Evolutionary conservation across 768 basidiomycete species (phyloP).

Genomic region (Glaciozyma antarctica): DNA sequence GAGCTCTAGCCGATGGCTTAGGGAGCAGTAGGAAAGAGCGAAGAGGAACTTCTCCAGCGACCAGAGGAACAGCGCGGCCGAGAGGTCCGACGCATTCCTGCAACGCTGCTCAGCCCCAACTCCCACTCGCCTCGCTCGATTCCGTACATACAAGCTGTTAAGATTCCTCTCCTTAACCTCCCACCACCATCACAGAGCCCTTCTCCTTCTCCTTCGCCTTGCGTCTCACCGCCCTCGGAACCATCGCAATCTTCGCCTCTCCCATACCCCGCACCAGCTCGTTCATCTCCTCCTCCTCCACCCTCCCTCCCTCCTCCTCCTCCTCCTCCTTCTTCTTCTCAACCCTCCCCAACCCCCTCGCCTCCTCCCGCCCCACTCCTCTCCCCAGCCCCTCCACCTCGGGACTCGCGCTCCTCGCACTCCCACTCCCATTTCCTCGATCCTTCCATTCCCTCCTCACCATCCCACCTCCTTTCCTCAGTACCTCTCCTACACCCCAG

Average conservation of each 20-base stretch:
- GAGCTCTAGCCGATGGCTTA: too few relatives aligned
- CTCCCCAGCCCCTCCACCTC: not conserved
- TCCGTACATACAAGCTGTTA: too few relatives aligned
- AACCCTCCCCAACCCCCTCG: too few relatives aligned
- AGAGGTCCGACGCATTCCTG: too few relatives aligned
- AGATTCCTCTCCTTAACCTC: not conserved
- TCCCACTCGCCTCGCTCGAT: too few relatives aligned
- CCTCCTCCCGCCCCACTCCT: not conserved
- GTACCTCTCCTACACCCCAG: conserved; percentile 22
- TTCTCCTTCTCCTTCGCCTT: conserved; percentile 58
- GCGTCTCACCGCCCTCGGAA: conserved; percentile 1
- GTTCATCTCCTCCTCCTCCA: not conserved
- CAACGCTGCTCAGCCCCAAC: too few relatives aligned
- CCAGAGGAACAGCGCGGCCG: too few relatives aligned
- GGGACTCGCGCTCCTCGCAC: not conserved
- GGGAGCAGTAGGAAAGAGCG: too few relatives aligned
- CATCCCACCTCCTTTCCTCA: conserved; percentile 19
- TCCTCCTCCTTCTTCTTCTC: not conserved
- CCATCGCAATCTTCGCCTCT: not conserved
- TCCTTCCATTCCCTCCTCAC: conserved; percentile 23
- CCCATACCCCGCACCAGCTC: not conserved
- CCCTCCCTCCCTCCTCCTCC: not conserved
- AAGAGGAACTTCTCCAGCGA: too few relatives aligned
- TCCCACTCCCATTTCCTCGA: not conserved
- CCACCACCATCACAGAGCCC: conserved; percentile 43